A percentile compares a stretch with the other conserved stretches of the same genome.
phyloP scores from a whole-genome alignment of 169 alveolate species.

The Plasmodium billcollinsi region DNA sequence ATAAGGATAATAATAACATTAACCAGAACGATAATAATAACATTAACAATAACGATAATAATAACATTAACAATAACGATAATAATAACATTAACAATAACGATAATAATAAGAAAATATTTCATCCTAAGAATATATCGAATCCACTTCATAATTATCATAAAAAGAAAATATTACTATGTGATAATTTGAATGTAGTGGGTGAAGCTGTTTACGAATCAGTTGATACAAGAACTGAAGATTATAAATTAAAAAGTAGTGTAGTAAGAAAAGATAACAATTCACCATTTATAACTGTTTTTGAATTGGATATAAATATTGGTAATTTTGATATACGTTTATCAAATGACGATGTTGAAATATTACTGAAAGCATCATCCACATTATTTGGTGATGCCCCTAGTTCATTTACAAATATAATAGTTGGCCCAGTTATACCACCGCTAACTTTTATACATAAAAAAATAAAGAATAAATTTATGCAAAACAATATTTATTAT shows the following conservation, averaged over 20 bases:
- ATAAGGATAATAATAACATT: not conserved
- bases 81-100: no score
- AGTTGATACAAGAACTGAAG: slow-evolving; percentile 45
- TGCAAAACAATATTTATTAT: slow-evolving; percentile 68
- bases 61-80: not conserved
- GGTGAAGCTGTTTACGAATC: slow-evolving; percentile 78
- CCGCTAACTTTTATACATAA: slow-evolving; percentile 50
- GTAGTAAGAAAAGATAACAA: slow-evolving; percentile 11
- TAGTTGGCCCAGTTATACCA: slow-evolving; percentile 19
- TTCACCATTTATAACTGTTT: slow-evolving; percentile 45
- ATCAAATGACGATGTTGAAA: slow-evolving; percentile 75
- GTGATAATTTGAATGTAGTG: slow-evolving; percentile 71
- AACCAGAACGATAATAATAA: no score
- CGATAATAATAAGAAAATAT: not conserved
- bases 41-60: no score
- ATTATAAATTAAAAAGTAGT: slow-evolving; percentile 39
- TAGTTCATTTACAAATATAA: slow-evolving; percentile 40
- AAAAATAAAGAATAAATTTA: slow-evolving; percentile 67
- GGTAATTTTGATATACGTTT: slow-evolving; percentile 74
- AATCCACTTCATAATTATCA: slow-evolving; percentile 65
- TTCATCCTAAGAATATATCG: slow-evolving; percentile 9
- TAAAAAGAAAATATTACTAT: slow-evolving; percentile 50
- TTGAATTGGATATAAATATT: slow-evolving; percentile 60
- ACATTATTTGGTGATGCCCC: slow-evolving; percentile 75
- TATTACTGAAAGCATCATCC: slow-evolving; percentile 60